Percentiles rank a stretch among this genome's conserved stretches.
Evolutionary conservation across 2,329 filamentous ascomycete genomes (phyloP).

Genomic region (Colletotrichum orchidophilum): DNA sequence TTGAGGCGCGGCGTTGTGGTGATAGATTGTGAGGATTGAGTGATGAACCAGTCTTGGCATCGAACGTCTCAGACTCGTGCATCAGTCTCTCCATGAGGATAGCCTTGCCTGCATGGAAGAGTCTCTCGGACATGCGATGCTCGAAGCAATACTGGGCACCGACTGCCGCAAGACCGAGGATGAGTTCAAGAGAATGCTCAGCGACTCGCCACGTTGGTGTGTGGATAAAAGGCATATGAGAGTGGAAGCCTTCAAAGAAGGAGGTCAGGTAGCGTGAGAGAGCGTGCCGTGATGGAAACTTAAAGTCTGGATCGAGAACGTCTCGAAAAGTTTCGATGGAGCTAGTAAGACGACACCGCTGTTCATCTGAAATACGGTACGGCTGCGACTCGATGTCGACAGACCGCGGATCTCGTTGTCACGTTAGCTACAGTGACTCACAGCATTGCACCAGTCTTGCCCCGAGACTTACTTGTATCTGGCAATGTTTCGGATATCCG

Average conservation of each 20-base stretch:
- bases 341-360: constrained; percentile 39
- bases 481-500: constrained; percentile 37
- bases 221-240: constrained; percentile 50
- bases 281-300: constrained; percentile 47
- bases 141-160: constrained; percentile 52
- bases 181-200: constrained; percentile 44
- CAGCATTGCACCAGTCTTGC: neutral
- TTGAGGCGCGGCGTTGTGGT: constrained; percentile 24
- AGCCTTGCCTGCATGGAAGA: constrained; percentile 45
- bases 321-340: constrained; percentile 41
- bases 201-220: constrained; percentile 44
- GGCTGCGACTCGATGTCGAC: constrained; percentile 35
- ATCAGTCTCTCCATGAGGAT: constrained; percentile 43
- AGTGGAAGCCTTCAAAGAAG: constrained; percentile 49
- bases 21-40: constrained; percentile 34
- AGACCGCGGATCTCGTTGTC: constrained; percentile 27
- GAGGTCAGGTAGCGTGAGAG: constrained; percentile 47
- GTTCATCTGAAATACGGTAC: constrained; percentile 45
- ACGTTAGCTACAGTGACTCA: neutral
- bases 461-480: constrained; percentile 35
- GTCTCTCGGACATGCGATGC: constrained; percentile 43
- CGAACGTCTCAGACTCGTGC: constrained; percentile 37
- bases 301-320: constrained; percentile 42
- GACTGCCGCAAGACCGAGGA: constrained; percentile 45
- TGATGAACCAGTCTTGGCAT: constrained; percentile 38